Evolutionary conservation across 2,329 filamentous ascomycete species (phyloP).

Genomic region (Trichoderma breve): DNA sequence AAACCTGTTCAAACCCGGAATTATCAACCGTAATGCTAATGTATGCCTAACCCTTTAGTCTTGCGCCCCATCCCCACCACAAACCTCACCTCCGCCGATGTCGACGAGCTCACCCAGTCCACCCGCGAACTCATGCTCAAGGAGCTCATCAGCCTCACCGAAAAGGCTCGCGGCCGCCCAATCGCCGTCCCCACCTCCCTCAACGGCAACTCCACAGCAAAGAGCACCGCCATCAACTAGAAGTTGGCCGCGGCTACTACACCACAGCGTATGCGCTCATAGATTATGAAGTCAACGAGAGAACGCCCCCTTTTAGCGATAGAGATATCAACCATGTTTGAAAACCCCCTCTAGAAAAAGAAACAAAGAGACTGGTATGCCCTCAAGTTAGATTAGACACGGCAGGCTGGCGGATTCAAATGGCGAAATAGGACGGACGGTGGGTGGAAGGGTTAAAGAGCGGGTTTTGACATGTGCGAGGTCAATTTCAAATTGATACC

Average conservation of each 20-base stretch:
- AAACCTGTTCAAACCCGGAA: not conserved
- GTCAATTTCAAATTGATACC: slow-evolving; percentile 22
- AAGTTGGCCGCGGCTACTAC: not conserved
- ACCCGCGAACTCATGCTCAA: slow-evolving; percentile 75
- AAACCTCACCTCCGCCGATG: slow-evolving; percentile 70
- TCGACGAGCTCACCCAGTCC: slow-evolving; percentile 67
- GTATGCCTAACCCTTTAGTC: slow-evolving; percentile 48
- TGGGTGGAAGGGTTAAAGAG: not conserved
- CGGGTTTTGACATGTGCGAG: not conserved
- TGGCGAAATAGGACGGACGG: slow-evolving; percentile 9
- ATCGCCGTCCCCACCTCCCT: slow-evolving; percentile 32
- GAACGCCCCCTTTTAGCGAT: not conserved
- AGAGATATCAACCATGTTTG: not conserved
- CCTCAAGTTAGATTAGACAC: not conserved
- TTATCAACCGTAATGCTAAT: not conserved
- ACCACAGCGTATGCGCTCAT: not conserved
- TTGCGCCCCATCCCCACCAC: slow-evolving; percentile 77
- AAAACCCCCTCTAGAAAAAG: not conserved
- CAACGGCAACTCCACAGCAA: slow-evolving; percentile 26
- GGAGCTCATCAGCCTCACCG: slow-evolving; percentile 56
- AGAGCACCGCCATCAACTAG: slow-evolving; percentile 33
- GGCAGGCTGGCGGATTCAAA: not conserved
- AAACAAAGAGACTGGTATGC: not conserved
- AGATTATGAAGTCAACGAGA: not conserved
- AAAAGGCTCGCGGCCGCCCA: slow-evolving; percentile 46